Conservation (phyloP, 306 rosid species). For the Dryas octopetala region DNA sequence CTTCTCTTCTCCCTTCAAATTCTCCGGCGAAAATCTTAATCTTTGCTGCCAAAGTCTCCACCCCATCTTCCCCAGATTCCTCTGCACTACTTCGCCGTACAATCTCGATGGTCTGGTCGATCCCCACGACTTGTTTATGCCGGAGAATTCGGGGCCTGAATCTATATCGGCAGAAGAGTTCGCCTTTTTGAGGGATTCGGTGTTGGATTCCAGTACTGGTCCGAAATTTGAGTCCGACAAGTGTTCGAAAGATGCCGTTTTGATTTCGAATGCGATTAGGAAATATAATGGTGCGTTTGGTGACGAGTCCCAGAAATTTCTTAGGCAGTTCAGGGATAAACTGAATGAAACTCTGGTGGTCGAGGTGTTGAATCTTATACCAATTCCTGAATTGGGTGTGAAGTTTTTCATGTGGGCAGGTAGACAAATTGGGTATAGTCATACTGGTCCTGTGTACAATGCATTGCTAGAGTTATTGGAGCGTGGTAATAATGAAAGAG, state of each 20-base stretch:
- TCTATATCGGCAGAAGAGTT: constrained; percentile 44
- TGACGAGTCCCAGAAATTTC: constrained; percentile 41
- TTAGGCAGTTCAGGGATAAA: constrained; percentile 58
- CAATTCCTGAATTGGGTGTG: constrained; percentile 49
- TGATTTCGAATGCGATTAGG: constrained; percentile 42
- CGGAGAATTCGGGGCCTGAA: constrained; percentile 24
- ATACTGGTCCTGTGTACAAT: constrained; percentile 44
- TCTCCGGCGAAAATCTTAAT: constrained; percentile 1
- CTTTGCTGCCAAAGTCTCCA: constrained; percentile 7
- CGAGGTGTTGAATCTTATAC: constrained; percentile 48
- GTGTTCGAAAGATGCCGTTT: constrained; percentile 41
- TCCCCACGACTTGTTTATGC: constrained; percentile 31
- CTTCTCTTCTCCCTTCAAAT: constrained; percentile 1
- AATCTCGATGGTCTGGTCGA: constrained; percentile 54
- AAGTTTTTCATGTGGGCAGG: constrained; percentile 75
- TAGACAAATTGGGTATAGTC: constrained; percentile 72
- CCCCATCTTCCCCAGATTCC: constrained; percentile 17
- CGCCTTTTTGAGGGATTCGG: constrained; percentile 45
- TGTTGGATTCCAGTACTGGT: constrained; percentile 38
- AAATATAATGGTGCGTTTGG: constrained; percentile 36
- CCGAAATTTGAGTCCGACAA: constrained; percentile 21
- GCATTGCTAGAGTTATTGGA: constrained; percentile 52
- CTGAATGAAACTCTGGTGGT: constrained; percentile 50
- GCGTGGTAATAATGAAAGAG: constrained; percentile 32
- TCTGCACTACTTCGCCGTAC: constrained; percentile 35